Percentiles rank a stretch among this genome's conserved stretches.
These are phyloP conservation scores for Scleromitrula shiraiana DNA, from an alignment of 2,329 filamentous ascomycete genomes.

Conservation along the genomic window DNA sequence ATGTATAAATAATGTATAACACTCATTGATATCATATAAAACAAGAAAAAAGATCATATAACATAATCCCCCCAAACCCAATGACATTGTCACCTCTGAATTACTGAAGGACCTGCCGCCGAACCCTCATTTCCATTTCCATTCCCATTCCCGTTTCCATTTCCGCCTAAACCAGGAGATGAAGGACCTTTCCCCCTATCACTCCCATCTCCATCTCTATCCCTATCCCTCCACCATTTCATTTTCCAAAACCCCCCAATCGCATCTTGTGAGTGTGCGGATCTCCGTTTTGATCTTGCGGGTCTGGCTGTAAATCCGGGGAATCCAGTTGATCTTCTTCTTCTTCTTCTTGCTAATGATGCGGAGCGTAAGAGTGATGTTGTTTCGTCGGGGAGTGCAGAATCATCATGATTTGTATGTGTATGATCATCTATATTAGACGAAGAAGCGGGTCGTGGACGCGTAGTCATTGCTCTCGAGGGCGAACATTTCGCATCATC, in stretches of 20 bases:
- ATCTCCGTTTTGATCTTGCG: constrained; percentile 20
- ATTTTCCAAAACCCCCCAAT: constrained; percentile 46
- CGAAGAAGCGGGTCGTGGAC: constrained; percentile 13
- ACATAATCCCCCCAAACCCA: background rate
- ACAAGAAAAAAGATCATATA: too few species aligned
- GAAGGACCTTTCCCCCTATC: constrained; percentile 20
- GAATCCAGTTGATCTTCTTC: constrained; percentile 54
- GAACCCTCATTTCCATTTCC: background rate
- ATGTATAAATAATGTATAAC: too few species aligned
- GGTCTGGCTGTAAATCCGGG: constrained; percentile 49
- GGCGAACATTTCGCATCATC: constrained; percentile 38
- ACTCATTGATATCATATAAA: too few species aligned
- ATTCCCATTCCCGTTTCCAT: background rate
- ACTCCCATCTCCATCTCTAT: background rate
- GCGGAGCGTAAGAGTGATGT: constrained; percentile 21
- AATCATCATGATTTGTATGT: constrained; percentile 8
- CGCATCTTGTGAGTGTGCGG: constrained; percentile 38
- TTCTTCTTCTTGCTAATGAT: constrained; percentile 30
- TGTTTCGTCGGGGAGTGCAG: constrained; percentile 18
- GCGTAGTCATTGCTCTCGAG: constrained; percentile 12
- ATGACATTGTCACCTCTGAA: background rate
- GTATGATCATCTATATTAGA: constrained; percentile 2
- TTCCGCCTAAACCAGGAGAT: constrained; percentile 5
- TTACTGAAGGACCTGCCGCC: background rate
- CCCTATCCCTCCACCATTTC: constrained; percentile 41